Percentiles rank a stretch among this genome's conserved stretches.
Conservation (phyloP, 208 protist species). For the Crithidia expoeki region DNA sequence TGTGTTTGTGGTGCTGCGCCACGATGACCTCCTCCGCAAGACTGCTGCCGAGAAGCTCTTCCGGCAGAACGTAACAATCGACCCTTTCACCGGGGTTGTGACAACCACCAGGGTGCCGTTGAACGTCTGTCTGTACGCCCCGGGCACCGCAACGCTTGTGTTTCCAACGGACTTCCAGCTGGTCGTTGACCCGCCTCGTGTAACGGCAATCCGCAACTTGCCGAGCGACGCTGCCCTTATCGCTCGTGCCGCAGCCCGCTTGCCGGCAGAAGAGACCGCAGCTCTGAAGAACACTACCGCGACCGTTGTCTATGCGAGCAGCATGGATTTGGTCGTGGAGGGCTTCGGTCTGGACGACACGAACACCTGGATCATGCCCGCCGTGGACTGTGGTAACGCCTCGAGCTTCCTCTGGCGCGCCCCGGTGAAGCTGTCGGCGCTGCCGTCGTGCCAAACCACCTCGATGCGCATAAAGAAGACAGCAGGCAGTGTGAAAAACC, state of each 20-base stretch:
- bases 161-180: constrained; percentile 58
- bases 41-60: constrained; percentile 46
- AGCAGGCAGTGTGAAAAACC: neutral
- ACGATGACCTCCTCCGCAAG: constrained; percentile 35
- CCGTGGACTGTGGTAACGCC: constrained; percentile 65
- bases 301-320: constrained; percentile 57
- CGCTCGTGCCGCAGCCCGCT: constrained; percentile 15
- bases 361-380: constrained; percentile 62
- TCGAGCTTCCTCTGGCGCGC: constrained; percentile 71
- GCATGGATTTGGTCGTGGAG: constrained; percentile 70
- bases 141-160: constrained; percentile 49
- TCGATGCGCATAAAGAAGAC: constrained; percentile 14
- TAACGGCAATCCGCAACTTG: constrained; percentile 50
- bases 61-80: constrained; percentile 19
- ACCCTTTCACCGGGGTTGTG: constrained; percentile 11
- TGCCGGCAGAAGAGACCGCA: neutral
- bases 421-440: constrained; percentile 49
- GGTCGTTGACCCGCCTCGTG: constrained; percentile 51
- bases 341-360: constrained; percentile 62
- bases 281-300: constrained; percentile 12
- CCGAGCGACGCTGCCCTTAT: constrained; percentile 31
- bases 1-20: constrained; percentile 48
- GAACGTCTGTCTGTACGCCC: constrained; percentile 69
- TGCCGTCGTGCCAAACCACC: constrained; percentile 44
- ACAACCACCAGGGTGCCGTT: constrained; percentile 45